phyloP scores from a whole-genome alignment of 2,329 filamentous ascomycete species.

The Aphanocladium album region DNA sequence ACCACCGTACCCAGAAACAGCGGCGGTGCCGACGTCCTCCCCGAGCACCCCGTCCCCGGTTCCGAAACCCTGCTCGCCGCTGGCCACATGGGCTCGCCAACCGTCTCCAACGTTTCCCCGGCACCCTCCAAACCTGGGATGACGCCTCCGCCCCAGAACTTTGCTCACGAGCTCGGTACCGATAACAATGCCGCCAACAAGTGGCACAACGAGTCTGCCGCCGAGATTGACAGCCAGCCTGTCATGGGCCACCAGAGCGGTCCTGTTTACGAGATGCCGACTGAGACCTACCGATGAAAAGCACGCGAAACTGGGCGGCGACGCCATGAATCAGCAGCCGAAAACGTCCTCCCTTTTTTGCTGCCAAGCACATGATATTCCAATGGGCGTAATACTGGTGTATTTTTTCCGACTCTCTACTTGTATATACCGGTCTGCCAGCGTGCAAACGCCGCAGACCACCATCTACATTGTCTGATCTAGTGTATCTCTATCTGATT shows the following conservation, averaged over 20 bases:
- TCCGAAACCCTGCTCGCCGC: constrained; percentile 16
- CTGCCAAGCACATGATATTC: constrained; percentile 8
- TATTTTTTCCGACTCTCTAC: constrained; percentile 1
- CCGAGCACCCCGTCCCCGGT: constrained; percentile 23
- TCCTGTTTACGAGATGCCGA: constrained; percentile 40
- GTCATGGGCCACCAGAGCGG: constrained; percentile 29
- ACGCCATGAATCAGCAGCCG: constrained; percentile 3
- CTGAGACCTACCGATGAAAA: constrained; percentile 31
- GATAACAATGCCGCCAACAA: constrained; percentile 26
- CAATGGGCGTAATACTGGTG: constrained; percentile 21
- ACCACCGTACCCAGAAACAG: constrained; percentile 9
- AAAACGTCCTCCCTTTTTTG: not conserved
- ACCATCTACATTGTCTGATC: not conserved
- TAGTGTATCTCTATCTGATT: not conserved
- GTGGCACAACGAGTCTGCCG: constrained; percentile 31
- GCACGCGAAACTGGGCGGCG: not conserved
- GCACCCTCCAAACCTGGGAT: not conserved
- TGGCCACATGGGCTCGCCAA: not conserved
- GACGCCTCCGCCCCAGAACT: constrained; percentile 14
- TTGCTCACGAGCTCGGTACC: constrained; percentile 32
- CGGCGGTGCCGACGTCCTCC: constrained; percentile 19
- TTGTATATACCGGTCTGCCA: constrained; percentile 4
- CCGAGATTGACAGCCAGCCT: constrained; percentile 35
- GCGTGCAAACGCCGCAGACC: not conserved
- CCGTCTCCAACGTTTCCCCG: not conserved